These are phyloP conservation scores for Ustilago tritici DNA, from an alignment of 1,284 basidiomycete species.

Conservation along the genomic window DNA sequence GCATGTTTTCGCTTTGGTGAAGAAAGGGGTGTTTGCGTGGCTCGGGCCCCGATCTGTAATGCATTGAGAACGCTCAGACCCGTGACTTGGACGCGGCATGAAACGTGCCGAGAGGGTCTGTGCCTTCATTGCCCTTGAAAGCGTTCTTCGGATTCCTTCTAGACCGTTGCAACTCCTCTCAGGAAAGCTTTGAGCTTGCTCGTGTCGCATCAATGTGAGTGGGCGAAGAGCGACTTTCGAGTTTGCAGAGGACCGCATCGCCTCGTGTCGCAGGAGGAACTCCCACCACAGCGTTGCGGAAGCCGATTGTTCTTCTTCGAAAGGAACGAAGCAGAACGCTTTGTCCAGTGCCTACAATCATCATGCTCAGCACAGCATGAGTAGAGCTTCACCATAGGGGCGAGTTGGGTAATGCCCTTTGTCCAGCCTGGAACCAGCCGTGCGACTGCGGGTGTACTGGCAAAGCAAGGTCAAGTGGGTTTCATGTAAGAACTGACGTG, in stretches of 20 bases:
- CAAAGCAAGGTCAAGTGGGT: not conserved
- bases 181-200: not conserved
- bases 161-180: not conserved
- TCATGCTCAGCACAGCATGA: not conserved
- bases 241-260: slow-evolving; percentile 8
- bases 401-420: not conserved
- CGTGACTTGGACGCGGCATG: not conserved
- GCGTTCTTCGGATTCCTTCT: not conserved
- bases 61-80: not conserved
- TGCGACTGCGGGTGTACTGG: not conserved
- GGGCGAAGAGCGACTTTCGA: slow-evolving; percentile 6
- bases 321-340: not conserved
- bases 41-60: slow-evolving; percentile 12
- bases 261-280: slow-evolving; percentile 13
- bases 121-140: not conserved
- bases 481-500: not conserved
- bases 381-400: not conserved
- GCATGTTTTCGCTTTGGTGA: not conserved
- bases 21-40: slow-evolving; percentile 2
- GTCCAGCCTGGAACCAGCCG: not conserved
- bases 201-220: not conserved
- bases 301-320: not conserved
- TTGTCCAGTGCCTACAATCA: not conserved
- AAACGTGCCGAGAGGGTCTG: not conserved
- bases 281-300: not conserved